Base-by-base conservation (phyloP, 805 yeast species). In the Zygosaccharomyces pseudorouxii region DNA sequence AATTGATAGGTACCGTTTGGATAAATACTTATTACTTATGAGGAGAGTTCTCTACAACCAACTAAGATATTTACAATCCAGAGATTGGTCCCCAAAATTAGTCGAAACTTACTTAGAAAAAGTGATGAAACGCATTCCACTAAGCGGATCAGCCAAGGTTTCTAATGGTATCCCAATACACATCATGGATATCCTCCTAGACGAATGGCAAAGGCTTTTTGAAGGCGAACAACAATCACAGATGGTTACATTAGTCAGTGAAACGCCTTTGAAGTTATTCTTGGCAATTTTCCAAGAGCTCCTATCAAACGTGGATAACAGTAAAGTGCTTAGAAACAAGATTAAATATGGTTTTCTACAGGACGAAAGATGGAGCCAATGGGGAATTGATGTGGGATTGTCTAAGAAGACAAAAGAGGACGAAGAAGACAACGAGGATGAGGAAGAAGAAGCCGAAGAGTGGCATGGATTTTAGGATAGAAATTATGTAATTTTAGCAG, bases 111-210 rank as follows among this genome's bases (percentile, higher is more conserved):
- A 76, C 60, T 57, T 78, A 19, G 58, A 62, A 2, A 73, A 75
- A 28, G 71, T 79, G 14, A 56, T 73, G 51, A 64, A 59, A 42
- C 63, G 69, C 47, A 65, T 73, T 27, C 80, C 84, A 31, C 69
- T 84, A 42, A 77, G 83, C 53, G 85, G 83, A 5, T 81, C 79
- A 53, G 64, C 68, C 33, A 75, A 77, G 54, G 72, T 82, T 20
- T 84, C 95, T 38, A 78, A 77, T 55, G 93, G 93, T 20, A 75
- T 93, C 45, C 83, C 96, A 14, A 80, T 86, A 64, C 99, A 92
- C 70, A 67, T 92, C 36, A 75, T 86, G 51, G 98, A 93, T 68
- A 80, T 93, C 5, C 81, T 80, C 63, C 65, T 86, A 33, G 97
- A 89, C 57, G 99, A 92, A 68, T 69, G 92, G 51, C 96, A 86